Evolutionary conservation across 2,329 filamentous ascomycete species (phyloP).

Genomic region (Huntiella omanensis): DNA sequence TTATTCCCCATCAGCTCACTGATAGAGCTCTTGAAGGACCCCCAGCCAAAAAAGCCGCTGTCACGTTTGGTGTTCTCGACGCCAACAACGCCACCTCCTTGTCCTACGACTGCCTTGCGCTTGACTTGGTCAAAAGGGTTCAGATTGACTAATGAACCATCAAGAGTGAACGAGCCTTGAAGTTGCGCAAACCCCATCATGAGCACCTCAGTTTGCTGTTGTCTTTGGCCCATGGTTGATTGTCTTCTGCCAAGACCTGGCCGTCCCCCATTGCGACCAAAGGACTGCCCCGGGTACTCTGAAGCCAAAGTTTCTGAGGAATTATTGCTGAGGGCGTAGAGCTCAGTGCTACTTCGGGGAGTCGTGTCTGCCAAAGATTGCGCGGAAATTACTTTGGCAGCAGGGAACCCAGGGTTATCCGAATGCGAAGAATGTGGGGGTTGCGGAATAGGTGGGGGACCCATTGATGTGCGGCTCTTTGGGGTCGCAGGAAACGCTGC

Average conservation of each 20-base stretch:
- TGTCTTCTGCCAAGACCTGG: slow-evolving; percentile 28
- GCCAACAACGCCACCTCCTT: slow-evolving; percentile 72
- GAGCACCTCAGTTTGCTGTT: slow-evolving; percentile 50
- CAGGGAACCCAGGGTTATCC: slow-evolving; percentile 37
- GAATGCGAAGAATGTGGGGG: slow-evolving; percentile 1
- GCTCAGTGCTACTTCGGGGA: slow-evolving; percentile 79
- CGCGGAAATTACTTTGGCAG: slow-evolving; percentile 55
- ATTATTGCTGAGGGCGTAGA: slow-evolving; percentile 87
- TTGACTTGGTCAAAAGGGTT: slow-evolving; percentile 91
- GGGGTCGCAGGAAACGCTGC: neutral
- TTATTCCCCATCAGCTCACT: slow-evolving; percentile 71
- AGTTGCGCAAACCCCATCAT: slow-evolving; percentile 98
- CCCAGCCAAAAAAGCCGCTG: slow-evolving; percentile 71
- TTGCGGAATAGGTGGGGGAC: neutral
- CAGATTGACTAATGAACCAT: slow-evolving; percentile 79
- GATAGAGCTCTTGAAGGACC: slow-evolving; percentile 69
- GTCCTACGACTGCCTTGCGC: slow-evolving; percentile 74
- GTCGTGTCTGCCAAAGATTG: slow-evolving; percentile 37
- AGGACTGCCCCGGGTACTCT: slow-evolving; percentile 50
- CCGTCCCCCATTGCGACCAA: slow-evolving; percentile 16
- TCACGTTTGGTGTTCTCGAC: slow-evolving; percentile 55
- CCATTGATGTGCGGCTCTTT: slow-evolving; percentile 1
- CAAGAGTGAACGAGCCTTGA: slow-evolving; percentile 76
- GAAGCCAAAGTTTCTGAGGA: slow-evolving; percentile 86
- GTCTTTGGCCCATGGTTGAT: slow-evolving; percentile 25